Conservation (phyloP, 2,329 filamentous ascomycete species). For the Penicillium fuscoglaucum region DNA sequence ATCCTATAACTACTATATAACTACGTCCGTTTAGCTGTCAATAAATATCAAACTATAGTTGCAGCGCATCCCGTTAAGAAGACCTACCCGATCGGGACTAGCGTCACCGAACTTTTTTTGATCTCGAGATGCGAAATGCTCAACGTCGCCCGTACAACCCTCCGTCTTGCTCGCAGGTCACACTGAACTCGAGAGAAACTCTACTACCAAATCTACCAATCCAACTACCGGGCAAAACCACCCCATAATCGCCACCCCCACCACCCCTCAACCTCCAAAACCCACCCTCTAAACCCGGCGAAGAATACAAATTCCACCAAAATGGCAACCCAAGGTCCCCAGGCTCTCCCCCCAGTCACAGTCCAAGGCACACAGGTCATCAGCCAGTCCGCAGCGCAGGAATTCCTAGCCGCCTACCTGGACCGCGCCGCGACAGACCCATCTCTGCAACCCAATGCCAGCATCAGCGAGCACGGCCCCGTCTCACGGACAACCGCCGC, state of each 20-base stretch:
- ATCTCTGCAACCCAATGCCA: conserved; percentile 46
- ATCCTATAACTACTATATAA: neutral
- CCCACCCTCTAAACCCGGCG: neutral
- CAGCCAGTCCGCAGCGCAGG: conserved; percentile 41
- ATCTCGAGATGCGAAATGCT: conserved; percentile 17
- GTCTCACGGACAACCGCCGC: conserved; percentile 44
- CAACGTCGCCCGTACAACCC: conserved; percentile 5
- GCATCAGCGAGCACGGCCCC: conserved; percentile 46
- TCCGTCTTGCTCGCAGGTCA: neutral
- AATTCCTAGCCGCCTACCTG: conserved; percentile 47
- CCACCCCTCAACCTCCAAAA: neutral
- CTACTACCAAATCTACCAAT: neutral
- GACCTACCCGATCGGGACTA: conserved; percentile 25
- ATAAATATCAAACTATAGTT: conserved; percentile 2
- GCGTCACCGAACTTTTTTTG: conserved; percentile 28
- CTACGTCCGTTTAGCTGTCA: neutral
- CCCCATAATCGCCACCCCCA: neutral
- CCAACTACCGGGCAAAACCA: neutral
- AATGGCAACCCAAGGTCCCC: conserved; percentile 42
- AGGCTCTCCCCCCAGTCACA: conserved; percentile 40
- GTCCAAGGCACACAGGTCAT: conserved; percentile 39
- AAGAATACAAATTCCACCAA: conserved; percentile 16
- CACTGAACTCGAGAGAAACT: neutral
- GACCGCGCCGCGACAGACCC: conserved; percentile 44
- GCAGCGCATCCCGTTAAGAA: conserved; percentile 2